Base-by-base conservation (phyloP, 176 grass and related monocot genomes). In the Musa acuminata region DNA sequence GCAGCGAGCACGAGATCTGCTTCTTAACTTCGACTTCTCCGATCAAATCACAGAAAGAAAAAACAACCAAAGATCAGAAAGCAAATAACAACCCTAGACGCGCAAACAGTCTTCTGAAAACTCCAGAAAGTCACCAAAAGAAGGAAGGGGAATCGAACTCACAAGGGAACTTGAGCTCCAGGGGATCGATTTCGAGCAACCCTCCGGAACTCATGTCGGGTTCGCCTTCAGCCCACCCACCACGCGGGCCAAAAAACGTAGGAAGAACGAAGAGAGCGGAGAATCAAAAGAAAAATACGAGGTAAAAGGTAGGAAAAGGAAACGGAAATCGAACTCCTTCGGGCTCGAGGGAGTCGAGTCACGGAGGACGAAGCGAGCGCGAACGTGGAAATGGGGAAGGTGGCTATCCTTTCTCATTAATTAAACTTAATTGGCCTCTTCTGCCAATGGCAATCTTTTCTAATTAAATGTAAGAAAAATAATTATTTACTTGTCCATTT, bases 1-100 rank as follows among this genome's bases (percentile, higher is more conserved):
- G 83, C 65, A 96, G 80, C 20, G 89, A 83, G 72, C 89, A 96
- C 19, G 89, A 88, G 81, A 90, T 92, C 89, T 96, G 87, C 87
- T 90, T 96, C 62, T 86, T 90, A n/a, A 64, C 57, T 83, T 96
- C 93, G 51, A 96, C 93, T 96, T 80, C 59, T 1, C 13, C 29
- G 57, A 85, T 57, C 22, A 3, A 79, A 68, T 55, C 3, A 10
- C 16, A 8, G 74, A 29, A 19, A 16, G 10, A 22, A 4, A 64
- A 8, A 25, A 1, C 48, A 19, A 8, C 8, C 9, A 26, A 64
- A 64, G 4, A 43, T 43, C 35, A 9, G 62, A 64, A 64, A 22
- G 6, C 20, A 64, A 64, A 22, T 17, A 57, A 57, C 11, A 17
- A 57, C 11, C 16, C 16, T 11, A 57, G 11, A 11, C 13, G 16